Evolutionary conservation across 2,329 filamentous ascomycete genomes (phyloP).

Genomic region (Sporothrix dimorphospora): DNA sequence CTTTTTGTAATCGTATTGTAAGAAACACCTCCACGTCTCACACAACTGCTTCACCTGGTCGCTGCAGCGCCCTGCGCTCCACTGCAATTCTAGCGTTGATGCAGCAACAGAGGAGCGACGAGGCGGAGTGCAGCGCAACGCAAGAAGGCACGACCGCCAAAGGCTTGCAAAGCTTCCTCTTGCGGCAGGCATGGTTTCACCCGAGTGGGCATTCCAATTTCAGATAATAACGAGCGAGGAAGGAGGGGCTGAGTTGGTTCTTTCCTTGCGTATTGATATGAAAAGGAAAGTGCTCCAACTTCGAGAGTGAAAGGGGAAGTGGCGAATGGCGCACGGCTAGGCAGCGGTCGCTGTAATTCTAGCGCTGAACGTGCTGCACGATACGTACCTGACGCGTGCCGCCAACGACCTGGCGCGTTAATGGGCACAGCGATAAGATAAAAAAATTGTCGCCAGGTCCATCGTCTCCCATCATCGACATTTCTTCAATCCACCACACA

Average conservation of each 20-base stretch:
- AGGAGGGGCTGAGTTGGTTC: neutral
- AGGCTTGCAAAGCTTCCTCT: neutral
- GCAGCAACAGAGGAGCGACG: conserved; percentile 30
- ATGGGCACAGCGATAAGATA: conserved; percentile 25
- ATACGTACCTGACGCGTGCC: neutral
- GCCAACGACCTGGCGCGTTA: conserved; percentile 12
- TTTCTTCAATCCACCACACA: neutral
- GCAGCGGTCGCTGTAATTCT: neutral
- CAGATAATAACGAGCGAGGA: neutral
- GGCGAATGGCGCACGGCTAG: neutral
- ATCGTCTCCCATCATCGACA: neutral
- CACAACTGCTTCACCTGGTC: neutral
- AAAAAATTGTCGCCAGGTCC: conserved; percentile 10
- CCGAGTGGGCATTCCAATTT: conserved; percentile 14
- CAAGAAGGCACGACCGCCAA: neutral
- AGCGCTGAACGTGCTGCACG: neutral
- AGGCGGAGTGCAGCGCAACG: conserved; percentile 12
- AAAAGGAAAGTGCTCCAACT: neutral
- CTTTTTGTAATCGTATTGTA: no score
- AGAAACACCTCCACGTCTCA: neutral
- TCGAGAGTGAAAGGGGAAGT: neutral
- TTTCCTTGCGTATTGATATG: neutral
- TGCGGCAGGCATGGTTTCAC: conserved; percentile 20
- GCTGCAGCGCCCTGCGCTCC: conserved; percentile 16
- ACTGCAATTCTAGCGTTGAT: conserved; percentile 31